Base-by-base conservation (phyloP, 2,329 filamentous ascomycete genomes). In the Cladosporium sp. region DNA sequence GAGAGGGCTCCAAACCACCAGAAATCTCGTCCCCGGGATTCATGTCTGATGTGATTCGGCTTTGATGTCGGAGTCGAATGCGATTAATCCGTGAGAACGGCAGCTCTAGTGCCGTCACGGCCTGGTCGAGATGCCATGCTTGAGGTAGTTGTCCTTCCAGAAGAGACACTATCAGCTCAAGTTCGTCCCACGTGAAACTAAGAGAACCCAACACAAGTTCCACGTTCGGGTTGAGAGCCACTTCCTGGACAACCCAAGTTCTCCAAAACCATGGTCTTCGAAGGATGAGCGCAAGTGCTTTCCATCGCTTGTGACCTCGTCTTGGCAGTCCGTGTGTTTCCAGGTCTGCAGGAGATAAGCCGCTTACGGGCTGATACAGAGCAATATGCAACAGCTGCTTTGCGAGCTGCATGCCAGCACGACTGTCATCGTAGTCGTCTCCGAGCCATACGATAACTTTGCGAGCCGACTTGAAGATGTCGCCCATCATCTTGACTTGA, bases 191-290 rank as follows among this genome's bases (percentile, higher is more conserved):
- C 4, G 66, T 68, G 30, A 76, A 55, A 6, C 65, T 69, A 11
- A 62, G 68, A 11, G 68, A 65, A 15, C 72, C 74, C n/a, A 75
- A 65, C 0, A 74, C 68, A 52, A 76, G 67, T 38, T 74, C 71
- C 15, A 76, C 73, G 41, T 71, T 60, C 8, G 71, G 68, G 41
- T 74, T 74, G 24, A 76, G 66, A 6, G 73, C 73, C 1, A 75
- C 73, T 66, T 76, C 73, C 64, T 76, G 73, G 12, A 76, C 71
- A 18, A 76, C 67, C 74, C 74, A 76, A 8, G 72, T 74, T 15
- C 72, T 60, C 66, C 66, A 70, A 61, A 76, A 76, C 73, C 74
- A 75, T 2, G 73, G 73, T 57, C 73, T 55, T n/a, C 69, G 65
- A 15, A 75, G 64, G 3, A 75, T 67, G 12, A 68, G 70, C 4